Conservation (phyloP, 2,329 filamentous ascomycete species). For the Graphilbum ipis-grandicollis region DNA sequence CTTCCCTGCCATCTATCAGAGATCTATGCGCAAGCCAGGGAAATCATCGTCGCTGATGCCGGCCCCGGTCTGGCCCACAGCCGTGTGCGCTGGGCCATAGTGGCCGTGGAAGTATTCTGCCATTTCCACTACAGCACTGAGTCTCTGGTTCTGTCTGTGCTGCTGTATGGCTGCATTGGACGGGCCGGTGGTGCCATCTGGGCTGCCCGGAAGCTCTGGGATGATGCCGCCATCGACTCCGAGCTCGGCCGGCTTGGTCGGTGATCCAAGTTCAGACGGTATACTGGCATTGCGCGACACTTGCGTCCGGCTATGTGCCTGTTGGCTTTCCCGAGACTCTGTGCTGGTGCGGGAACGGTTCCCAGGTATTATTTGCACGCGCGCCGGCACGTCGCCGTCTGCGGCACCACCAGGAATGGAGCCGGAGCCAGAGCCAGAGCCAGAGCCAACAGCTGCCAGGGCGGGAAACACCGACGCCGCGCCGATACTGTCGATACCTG, state of each 20-base stretch:
- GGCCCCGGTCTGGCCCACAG: constrained; percentile 23
- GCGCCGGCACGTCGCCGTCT: too few species aligned
- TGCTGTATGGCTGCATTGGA: background rate
- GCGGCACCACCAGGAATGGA: too few species aligned
- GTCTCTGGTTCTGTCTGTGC: constrained; percentile 1
- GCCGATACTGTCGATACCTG: too few species aligned
- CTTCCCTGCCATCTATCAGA: too few species aligned
- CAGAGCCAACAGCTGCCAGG: too few species aligned
- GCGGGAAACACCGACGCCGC: too few species aligned
- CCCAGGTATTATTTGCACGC: too few species aligned
- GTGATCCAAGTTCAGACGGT: constrained; percentile 11
- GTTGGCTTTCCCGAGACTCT: too few species aligned
- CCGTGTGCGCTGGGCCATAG: constrained; percentile 22
- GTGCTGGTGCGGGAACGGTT: too few species aligned
- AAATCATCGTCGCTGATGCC: constrained; percentile 7
- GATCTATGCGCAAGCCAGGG: constrained; percentile 5
- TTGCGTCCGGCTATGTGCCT: too few species aligned
- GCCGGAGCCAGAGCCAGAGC: too few species aligned
- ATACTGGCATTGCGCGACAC: constrained; percentile 24
- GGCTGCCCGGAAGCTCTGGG: constrained; percentile 18
- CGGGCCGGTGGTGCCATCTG: too few species aligned
- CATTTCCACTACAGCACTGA: constrained; percentile 23
- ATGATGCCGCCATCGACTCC: constrained; percentile 16
- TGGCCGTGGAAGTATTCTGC: constrained; percentile 26
- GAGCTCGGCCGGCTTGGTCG: constrained; percentile 20